Evolutionary conservation across 2,329 filamentous ascomycete species (phyloP), one percentile per base, ranked within the genome.

Genomic region (Sarocladiaceae sp.): DNA sequence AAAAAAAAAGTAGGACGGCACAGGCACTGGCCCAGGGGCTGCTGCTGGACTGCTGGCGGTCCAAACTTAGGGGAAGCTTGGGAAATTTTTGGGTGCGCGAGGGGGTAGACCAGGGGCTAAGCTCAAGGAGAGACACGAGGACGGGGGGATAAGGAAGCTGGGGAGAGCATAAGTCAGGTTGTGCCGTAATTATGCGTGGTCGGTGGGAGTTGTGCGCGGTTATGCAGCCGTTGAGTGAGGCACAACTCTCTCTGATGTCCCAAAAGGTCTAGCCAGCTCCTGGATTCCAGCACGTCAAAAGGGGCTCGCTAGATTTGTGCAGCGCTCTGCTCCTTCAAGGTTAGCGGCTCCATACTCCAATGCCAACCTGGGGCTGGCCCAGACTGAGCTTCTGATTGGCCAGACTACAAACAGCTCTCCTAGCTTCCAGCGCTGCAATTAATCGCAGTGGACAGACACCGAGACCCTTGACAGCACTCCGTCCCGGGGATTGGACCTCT

Each of bases 81-180:
- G 25, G 44, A 28, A 48, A 48, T 31, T 48, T 48, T 48, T 48
- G 26, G 44, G 44, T 33, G 23, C 44, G 17, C 26, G 44, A 31
- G 44, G 28, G 44, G 40, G 44, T n/a, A 31, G 26, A 48, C 44
- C 31, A 28, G 44, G 44, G 44, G 11, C 12, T 3, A 44, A 12
- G 40, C 11, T 44, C n/a, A n/a, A 44, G 26, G 44, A 48, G 44
- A 48, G 44, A 48, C 44, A 48, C n/a, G 44, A 42, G 44, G 23
- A 20, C 26, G 44, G 33, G 44, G 23, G 17, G 26, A 20, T 25
- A 17, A 33, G 12, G 3, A 22, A 48, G 26, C 25, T 22, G 22
- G 28, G 25, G 40, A 18, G n/a, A 15, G 28, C n/a, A 28, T n/a
- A 44, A 44, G 23, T 44, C 12, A 13, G 11, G 3, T 44, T 44